A percentile compares a stretch with the other conserved stretches of the same genome.
Conservation (phyloP, 2,329 filamentous ascomycete genomes). For the Westerdykella ornata region DNA sequence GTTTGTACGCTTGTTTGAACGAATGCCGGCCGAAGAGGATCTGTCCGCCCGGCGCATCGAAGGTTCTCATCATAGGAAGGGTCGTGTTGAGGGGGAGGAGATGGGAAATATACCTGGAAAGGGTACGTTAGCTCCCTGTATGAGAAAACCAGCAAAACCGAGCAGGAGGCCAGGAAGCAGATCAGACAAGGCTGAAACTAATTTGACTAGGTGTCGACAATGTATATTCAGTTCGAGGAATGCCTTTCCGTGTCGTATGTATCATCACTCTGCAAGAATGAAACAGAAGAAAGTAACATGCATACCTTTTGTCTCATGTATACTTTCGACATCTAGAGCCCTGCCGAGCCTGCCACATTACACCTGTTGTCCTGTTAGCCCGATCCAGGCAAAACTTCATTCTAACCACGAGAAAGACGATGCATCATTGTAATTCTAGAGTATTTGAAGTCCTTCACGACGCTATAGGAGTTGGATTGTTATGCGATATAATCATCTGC, state of each 20-base stretch:
- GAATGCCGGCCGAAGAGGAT: constrained; percentile 49
- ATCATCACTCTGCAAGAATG: constrained; percentile 51
- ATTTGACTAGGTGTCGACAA: constrained; percentile 57
- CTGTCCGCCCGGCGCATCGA: constrained; percentile 66
- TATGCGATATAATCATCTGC: constrained; percentile 43
- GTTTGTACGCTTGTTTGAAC: constrained; percentile 57
- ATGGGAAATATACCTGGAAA: constrained; percentile 29
- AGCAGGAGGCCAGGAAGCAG: constrained; percentile 14
- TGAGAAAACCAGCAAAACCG: constrained; percentile 2
- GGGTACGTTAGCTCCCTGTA: constrained; percentile 22
- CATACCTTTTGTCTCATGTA: constrained; percentile 38
- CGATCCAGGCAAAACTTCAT: no score
- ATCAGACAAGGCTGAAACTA: constrained; percentile 69
- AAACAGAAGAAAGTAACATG: background rate
- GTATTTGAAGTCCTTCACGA: constrained; percentile 47
- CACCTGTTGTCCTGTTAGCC: no score
- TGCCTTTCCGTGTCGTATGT: constrained; percentile 58
- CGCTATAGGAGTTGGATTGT: constrained; percentile 55
- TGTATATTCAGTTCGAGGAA: constrained; percentile 60
- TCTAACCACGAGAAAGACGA: background rate
- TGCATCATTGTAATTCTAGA: constrained; percentile 55
- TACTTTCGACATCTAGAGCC: no score
- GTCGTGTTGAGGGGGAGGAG: constrained; percentile 9
- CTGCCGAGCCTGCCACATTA: no score
- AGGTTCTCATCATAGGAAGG: constrained; percentile 51